These are phyloP conservation scores for Hydrangea macrophylla DNA, from an alignment of 148 eudicot species.

Conservation along the genomic window DNA sequence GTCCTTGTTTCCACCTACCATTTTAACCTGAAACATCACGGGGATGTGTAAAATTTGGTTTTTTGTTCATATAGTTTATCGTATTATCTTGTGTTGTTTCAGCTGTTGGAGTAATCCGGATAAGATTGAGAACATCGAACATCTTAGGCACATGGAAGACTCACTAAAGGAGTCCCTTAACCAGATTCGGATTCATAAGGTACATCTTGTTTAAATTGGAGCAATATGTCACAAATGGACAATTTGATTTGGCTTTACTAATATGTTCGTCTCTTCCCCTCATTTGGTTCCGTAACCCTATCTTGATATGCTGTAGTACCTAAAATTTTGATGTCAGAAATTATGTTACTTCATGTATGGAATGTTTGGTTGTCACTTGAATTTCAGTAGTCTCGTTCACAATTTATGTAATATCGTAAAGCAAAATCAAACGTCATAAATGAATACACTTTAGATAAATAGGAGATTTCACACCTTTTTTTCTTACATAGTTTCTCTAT, in stretches of 20 bases:
- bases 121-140: slow-evolving; percentile 69
- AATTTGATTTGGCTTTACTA: background rate
- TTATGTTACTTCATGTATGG: too few relatives aligned
- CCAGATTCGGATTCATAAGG: slow-evolving; percentile 71
- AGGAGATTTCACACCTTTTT: too few relatives aligned
- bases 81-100: slow-evolving; percentile 18
- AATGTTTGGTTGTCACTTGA: too few relatives aligned
- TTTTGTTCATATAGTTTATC: background rate
- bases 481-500: too few relatives aligned
- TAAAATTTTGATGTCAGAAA: background rate
- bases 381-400: too few relatives aligned
- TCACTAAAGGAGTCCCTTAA: slow-evolving; percentile 64
- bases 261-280: background rate
- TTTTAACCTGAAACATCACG: background rate
- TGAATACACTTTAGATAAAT: too few relatives aligned
- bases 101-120: slow-evolving; percentile 92
- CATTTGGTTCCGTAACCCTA: background rate
- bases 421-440: too few relatives aligned
- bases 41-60: background rate
- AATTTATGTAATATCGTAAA: too few relatives aligned
- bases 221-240: background rate
- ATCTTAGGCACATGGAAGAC: slow-evolving; percentile 81
- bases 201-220: slow-evolving; percentile 16
- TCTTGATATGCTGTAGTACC: background rate
- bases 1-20: background rate